Evolutionary conservation across 2,329 filamentous ascomycete genomes (phyloP).

Genomic region (Domatiomyces catenatus): DNA sequence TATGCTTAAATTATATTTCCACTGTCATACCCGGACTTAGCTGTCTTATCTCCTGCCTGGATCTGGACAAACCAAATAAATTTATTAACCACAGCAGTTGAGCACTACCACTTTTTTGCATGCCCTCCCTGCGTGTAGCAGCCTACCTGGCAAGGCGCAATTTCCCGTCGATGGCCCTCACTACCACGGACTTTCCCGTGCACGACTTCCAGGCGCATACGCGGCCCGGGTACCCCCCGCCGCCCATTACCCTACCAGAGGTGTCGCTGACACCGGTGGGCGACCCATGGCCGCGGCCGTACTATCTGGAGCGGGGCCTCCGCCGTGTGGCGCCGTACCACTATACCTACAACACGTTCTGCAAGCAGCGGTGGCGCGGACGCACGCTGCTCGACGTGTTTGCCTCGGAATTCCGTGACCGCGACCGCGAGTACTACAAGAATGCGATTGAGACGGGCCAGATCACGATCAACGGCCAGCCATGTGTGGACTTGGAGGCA

Average conservation of each 20-base stretch:
- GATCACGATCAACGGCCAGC: constrained; percentile 65
- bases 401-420: constrained; percentile 77
- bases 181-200: constrained; percentile 12
- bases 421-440: constrained; percentile 69
- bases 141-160: constrained; percentile 26
- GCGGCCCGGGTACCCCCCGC: constrained; percentile 7
- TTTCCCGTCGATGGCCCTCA: constrained; percentile 25
- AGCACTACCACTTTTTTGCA: constrained; percentile 19
- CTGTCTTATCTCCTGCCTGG: not conserved
- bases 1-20: not conserved
- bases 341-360: constrained; percentile 87
- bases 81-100: not conserved
- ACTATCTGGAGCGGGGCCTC: constrained; percentile 69
- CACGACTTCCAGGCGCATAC: constrained; percentile 1
- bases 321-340: constrained; percentile 75
- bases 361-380: constrained; percentile 85
- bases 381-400: constrained; percentile 75
- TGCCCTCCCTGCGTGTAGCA: constrained; percentile 24
- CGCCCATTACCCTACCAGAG: constrained; percentile 10
- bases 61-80: not conserved
- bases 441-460: constrained; percentile 64
- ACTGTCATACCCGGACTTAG: not conserved
- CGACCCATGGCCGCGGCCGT: constrained; percentile 50
- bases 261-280: constrained; percentile 14
- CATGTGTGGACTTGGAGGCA: constrained; percentile 48